Base-by-base conservation (phyloP, 257 asterid species). In the Solanum habrochaites region DNA sequence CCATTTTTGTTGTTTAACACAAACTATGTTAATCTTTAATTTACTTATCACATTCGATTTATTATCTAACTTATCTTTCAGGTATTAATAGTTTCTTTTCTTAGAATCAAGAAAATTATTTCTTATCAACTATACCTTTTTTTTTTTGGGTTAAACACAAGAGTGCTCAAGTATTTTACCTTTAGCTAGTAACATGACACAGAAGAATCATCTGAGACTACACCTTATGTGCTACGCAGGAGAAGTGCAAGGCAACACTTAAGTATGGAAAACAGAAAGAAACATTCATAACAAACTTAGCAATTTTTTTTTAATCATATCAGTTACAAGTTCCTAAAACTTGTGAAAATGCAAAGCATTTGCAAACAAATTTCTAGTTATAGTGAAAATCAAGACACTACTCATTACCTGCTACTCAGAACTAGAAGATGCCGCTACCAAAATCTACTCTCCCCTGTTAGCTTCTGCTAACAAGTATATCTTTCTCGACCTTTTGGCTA, bases 401-500 rank as follows among this genome's bases (percentile, higher is more conserved):
- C 69, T 52, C 85, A 81, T 81, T 49, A 31, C 45, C 45, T 49
- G 85, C 20, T 81, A 49, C 14, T 40, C 21, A 31, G 4, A 80
- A 80, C 67, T 29, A 80, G 85, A 80, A 80, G 43, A 47, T 20
- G 45, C 85, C 29, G 70, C 69, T 49, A 49, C 69, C 31, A 49
- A 49, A 81, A 81, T 49, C 69, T 27, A 85, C 67, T 86, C 67
- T 56, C 29, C 90, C 88, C 92, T 64, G 89, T 86, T 89, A 85
- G 90, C 93, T 90, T 86, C 82, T 80, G 67, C 87, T 73, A 90
- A 87, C 91, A 90, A 93, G 94, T 49, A 90, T 89, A 90, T 87
- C 91, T 91, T 91, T 91, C 92, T 90, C 90, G 89, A 91, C 90
- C 93, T 88, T 92, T 88, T 90, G 93, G 94, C 94, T 92, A 90